Conservation (phyloP, 2,329 filamentous ascomycete species). For the Dactylellina parvicollis region DNA sequence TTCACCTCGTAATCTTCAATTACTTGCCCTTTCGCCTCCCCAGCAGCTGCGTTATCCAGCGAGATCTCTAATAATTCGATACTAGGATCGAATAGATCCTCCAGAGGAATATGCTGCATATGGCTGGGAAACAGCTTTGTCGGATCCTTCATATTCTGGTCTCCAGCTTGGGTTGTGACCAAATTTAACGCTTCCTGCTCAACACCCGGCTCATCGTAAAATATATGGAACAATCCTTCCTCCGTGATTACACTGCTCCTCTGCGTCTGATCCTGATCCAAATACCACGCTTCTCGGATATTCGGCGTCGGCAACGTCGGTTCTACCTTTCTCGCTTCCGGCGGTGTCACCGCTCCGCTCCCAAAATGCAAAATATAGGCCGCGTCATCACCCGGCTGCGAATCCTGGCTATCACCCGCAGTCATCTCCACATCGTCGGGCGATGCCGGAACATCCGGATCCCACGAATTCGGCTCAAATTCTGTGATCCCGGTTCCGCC, state of each 20-base stretch:
- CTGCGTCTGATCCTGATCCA: slow-evolving; percentile 51
- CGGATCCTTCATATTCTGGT: slow-evolving; percentile 20
- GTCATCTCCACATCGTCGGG: slow-evolving; percentile 28
- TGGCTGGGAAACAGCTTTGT: slow-evolving; percentile 39
- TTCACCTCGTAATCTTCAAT: slow-evolving; percentile 7
- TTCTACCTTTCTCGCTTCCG: slow-evolving; percentile 26
- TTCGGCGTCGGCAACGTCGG: slow-evolving; percentile 32
- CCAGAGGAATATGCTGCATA: slow-evolving; percentile 46
- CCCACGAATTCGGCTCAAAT: slow-evolving; percentile 30
- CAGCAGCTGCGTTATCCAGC: slow-evolving; percentile 5
- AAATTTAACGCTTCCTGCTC: slow-evolving; percentile 7
- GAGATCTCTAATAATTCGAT: slow-evolving; percentile 43
- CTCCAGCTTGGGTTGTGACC: background rate
- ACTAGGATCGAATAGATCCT: slow-evolving; percentile 39
- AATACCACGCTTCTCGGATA: slow-evolving; percentile 49
- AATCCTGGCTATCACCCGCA: slow-evolving; percentile 9
- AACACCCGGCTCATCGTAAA: slow-evolving; percentile 37
- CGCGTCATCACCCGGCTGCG: slow-evolving; percentile 38
- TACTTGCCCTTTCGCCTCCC: background rate
- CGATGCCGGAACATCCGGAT: slow-evolving; percentile 25
- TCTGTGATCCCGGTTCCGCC: slow-evolving; percentile 9
- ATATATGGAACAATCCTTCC: slow-evolving; percentile 53
- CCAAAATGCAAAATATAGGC: slow-evolving; percentile 43
- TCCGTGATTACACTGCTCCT: slow-evolving; percentile 47
- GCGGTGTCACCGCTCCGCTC: slow-evolving; percentile 15